Evolutionary conservation across 164 flowering plant genomes (phyloP), one percentile per base, ranked within the genome.

Genomic region (Taxillus chinensis): DNA sequence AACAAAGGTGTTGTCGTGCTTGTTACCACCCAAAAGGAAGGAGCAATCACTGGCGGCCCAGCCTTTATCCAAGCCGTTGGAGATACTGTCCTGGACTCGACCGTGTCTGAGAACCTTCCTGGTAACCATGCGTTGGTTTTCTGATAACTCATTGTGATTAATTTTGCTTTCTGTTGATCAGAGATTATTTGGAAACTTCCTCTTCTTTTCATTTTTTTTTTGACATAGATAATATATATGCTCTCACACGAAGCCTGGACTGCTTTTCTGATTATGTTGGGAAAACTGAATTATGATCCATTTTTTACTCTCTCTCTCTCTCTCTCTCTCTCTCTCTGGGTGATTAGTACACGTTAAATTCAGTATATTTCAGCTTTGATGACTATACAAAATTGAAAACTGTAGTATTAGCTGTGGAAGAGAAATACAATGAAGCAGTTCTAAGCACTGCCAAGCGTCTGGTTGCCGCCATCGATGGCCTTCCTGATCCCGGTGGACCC

Each of bases 401-500:
- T 82, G 74, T 82, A 95, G 99, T 95, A 38, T 73, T 91, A 70
- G 95, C 99, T 8, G 87, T 96, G 39, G 99, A 95, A 5, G 99
- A 95, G 69, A 95, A 89, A 77, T 95, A 95, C 78, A 95, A 95
- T 48, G 99, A 95, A 69, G 99, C 99, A 27, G 9, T 85, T 7
- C 70, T 61, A 40, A 87, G 87, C 84, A 83, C 80, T 57, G 99
- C 97, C 40, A 86, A 82, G 57, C 77, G 99, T 61, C 74, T 95
- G 62, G 96, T 82, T 66, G 92, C 97, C 60, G 97, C 95, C 70
- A 85, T 95, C 66, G 99, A 95, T 64, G 97, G 99, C 8, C 81
- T 90, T 42, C 97, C 97, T 13, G 99, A 95, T 71, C 83, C 99
- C 37, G 99, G 97, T 0, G 96, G 99, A 0, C 99, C 97, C 0